Evolutionary conservation across 2,329 filamentous ascomycete species (phyloP).

Genomic region (Podosphaera leucotricha): DNA sequence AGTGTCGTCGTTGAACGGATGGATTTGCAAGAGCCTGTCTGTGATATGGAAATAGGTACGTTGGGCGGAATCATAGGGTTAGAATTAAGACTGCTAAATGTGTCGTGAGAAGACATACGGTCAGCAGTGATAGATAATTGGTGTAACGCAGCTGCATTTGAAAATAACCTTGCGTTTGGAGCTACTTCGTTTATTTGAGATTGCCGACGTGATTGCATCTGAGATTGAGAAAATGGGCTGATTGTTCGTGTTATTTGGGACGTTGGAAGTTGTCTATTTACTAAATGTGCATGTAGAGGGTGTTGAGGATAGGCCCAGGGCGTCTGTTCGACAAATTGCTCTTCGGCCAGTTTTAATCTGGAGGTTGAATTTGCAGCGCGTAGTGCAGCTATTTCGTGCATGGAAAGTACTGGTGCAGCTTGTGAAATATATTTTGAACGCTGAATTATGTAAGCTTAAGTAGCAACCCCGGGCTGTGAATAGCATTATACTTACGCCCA

Average conservation of each 20-base stretch:
- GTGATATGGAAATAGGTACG: too few relatives aligned
- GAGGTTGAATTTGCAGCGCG: constrained; percentile 14
- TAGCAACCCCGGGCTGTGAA: not conserved
- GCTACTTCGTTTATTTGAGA: constrained; percentile 16
- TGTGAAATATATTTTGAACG: constrained; percentile 11
- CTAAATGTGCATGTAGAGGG: constrained; percentile 30
- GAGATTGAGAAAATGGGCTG: constrained; percentile 13
- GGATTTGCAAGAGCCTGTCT: too few relatives aligned
- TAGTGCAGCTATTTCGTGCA: constrained; percentile 15
- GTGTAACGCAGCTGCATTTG: constrained; percentile 10
- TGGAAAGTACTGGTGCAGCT: constrained; percentile 7
- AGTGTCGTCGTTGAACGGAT: too few relatives aligned
- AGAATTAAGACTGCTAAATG: constrained; percentile 12
- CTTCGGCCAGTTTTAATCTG: constrained; percentile 38
- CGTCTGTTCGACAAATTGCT: constrained; percentile 72
- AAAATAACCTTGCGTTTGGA: constrained; percentile 16
- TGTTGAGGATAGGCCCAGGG: constrained; percentile 84
- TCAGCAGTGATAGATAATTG: constrained; percentile 10
- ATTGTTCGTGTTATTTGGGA: constrained; percentile 18
- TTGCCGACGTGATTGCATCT: constrained; percentile 17
- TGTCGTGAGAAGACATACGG: constrained; percentile 14
- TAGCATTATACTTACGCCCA: constrained; percentile 42
- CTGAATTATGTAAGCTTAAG: constrained; percentile 6
- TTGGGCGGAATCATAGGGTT: constrained; percentile 3
- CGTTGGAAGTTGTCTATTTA: constrained; percentile 19